Conservation (phyloP, 2,329 filamentous ascomycete species). For the Hypoxylon sp. region DNA sequence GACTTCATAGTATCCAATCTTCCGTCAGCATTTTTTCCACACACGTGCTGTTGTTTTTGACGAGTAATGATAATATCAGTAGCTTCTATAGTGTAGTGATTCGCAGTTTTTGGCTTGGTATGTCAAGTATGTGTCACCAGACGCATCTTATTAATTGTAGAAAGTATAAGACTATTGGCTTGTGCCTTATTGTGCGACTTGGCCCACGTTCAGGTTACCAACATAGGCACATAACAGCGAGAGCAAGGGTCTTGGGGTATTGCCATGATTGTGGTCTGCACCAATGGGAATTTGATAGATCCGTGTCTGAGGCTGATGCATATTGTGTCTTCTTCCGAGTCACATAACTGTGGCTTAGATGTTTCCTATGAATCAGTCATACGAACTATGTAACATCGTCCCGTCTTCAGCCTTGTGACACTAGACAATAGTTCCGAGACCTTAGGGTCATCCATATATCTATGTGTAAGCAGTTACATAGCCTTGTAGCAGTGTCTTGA, state of each 20-base stretch:
- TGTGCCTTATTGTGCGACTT: not conserved
- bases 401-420: slow-evolving; percentile 38
- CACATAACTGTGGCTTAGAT: slow-evolving; percentile 20
- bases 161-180: slow-evolving; percentile 2
- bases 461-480: not conserved
- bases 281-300: slow-evolving; percentile 7
- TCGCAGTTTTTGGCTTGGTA: slow-evolving; percentile 2
- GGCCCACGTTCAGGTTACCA: not conserved
- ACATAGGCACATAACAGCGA: not conserved
- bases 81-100: not conserved
- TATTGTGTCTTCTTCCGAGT: slow-evolving; percentile 11
- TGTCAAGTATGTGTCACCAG: not conserved
- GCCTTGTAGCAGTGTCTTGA: slow-evolving; percentile 3
- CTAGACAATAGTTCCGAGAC: slow-evolving; percentile 32
- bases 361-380: slow-evolving; percentile 17
- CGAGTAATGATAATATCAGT: slow-evolving; percentile 2
- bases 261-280: slow-evolving; percentile 1
- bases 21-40: slow-evolving; percentile 4
- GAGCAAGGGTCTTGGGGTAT: slow-evolving; percentile 1
- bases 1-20: slow-evolving; percentile 16
- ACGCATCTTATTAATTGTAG: slow-evolving; percentile 1
- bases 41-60: slow-evolving; percentile 12
- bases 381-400: slow-evolving; percentile 29
- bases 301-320: slow-evolving; percentile 13
- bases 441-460: slow-evolving; percentile 7